Evolutionary conservation across 495 filamentous ascomycete species (phyloP).

Genomic region (Podospora pseudopauciseta): DNA sequence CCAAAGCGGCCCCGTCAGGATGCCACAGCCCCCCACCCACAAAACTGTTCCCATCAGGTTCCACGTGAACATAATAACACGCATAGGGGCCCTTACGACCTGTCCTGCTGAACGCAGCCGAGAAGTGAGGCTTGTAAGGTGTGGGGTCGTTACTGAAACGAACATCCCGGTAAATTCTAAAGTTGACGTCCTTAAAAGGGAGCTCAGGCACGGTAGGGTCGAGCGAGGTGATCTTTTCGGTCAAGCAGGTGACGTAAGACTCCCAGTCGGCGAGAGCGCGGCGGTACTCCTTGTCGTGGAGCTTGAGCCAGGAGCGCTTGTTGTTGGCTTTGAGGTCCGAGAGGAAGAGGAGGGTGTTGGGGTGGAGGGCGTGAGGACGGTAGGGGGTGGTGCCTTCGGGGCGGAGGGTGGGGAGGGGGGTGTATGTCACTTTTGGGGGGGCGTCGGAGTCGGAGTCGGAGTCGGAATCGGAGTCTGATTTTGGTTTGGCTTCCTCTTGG

Average conservation of each 20-base stretch:
- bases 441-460: constrained; percentile 38
- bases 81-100: constrained; percentile 84
- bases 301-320: constrained; percentile 80
- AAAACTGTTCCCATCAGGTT: constrained; percentile 40
- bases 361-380: constrained; percentile 65
- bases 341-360: constrained; percentile 78
- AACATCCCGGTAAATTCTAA: constrained; percentile 81
- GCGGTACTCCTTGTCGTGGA: constrained; percentile 72
- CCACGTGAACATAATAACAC: constrained; percentile 63
- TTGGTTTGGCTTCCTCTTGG: constrained; percentile 11
- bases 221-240: constrained; percentile 61
- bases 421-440: constrained; percentile 48
- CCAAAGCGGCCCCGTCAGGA: constrained; percentile 61
- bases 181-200: constrained; percentile 78
- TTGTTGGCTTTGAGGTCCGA: constrained; percentile 73
- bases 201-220: constrained; percentile 81
- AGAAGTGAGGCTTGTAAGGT: constrained; percentile 85
- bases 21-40: constrained; percentile 76
- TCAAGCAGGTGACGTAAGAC: constrained; percentile 65
- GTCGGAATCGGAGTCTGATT: constrained; percentile 18
- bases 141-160: constrained; percentile 75
- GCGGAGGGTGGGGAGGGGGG: constrained; percentile 66
- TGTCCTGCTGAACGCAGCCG: constrained; percentile 80
- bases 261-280: constrained; percentile 74
- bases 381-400: constrained; percentile 64